Evolutionary conservation across 1,139 yeast genomes (phyloP).

Genomic region (Geotrichum cucujoidarum): DNA sequence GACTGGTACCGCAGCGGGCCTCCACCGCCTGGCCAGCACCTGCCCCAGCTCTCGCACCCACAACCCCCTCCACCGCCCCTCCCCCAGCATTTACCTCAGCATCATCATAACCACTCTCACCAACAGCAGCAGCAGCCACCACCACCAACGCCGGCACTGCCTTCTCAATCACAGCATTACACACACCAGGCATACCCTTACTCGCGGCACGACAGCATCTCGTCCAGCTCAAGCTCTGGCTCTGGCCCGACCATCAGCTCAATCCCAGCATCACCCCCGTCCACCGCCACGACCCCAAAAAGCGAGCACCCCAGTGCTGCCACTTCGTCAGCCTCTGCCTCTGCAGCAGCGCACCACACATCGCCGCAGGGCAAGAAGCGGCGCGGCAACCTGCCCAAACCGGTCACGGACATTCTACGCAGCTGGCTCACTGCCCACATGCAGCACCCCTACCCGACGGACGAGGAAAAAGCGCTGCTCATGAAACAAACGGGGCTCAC

Average conservation of each 20-base stretch:
- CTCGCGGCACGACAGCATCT: slow-evolving; percentile 2
- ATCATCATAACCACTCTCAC: neutral
- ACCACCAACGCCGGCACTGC: neutral
- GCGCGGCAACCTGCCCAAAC: slow-evolving; percentile 80
- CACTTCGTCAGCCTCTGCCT: neutral
- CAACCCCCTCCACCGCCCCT: neutral
- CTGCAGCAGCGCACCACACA: neutral
- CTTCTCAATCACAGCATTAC: neutral
- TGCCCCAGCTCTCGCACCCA: neutral
- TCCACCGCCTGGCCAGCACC: neutral
- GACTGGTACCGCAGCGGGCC: neutral
- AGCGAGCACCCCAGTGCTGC: too few relatives aligned
- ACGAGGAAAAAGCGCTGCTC: slow-evolving; percentile 77
- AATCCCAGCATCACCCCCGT: too few relatives aligned
- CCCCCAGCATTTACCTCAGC: neutral
- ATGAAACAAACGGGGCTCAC: slow-evolving; percentile 81
- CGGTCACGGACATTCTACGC: slow-evolving; percentile 74
- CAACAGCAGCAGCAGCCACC: neutral
- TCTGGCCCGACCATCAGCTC: too few relatives aligned
- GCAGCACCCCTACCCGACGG: slow-evolving; percentile 91
- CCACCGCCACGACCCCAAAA: neutral
- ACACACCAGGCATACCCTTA: neutral
- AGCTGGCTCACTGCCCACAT: slow-evolving; percentile 82
- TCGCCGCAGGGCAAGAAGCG: slow-evolving; percentile 35
- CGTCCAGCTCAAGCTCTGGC: neutral